Percentiles rank a stretch among this genome's conserved stretches.
These are phyloP conservation scores for Cyberlindnera veronae DNA, from an alignment of 805 yeast genomes.

Conservation along the genomic window DNA sequence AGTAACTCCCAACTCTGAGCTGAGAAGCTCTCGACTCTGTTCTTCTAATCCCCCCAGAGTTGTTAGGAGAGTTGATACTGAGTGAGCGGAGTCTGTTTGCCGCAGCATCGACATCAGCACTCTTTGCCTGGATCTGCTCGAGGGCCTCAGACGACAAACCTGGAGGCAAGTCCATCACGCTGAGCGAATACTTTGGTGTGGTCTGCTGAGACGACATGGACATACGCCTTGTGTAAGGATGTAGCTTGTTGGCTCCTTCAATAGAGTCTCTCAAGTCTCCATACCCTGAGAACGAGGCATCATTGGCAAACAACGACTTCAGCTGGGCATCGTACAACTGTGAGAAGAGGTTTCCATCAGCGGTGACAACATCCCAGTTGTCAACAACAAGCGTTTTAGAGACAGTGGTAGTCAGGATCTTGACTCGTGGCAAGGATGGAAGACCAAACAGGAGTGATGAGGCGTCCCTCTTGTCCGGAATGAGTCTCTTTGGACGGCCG, in stretches of 20 bases:
- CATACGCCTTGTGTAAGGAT: slow-evolving; percentile 13
- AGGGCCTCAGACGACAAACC: slow-evolving; percentile 12
- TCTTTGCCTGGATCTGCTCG: slow-evolving; percentile 8
- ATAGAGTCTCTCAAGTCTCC: slow-evolving; percentile 11
- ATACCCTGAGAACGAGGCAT: slow-evolving; percentile 9
- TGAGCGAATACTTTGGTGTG: slow-evolving; percentile 12
- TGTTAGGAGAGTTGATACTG: neutral
- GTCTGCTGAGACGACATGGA: slow-evolving; percentile 5
- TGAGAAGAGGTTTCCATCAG: neutral
- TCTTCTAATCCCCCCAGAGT: slow-evolving; percentile 3
- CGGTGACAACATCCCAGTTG: slow-evolving; percentile 15
- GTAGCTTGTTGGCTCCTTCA: slow-evolving; percentile 5
- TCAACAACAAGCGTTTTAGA: slow-evolving; percentile 13
- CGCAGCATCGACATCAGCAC: neutral
- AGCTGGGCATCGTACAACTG: slow-evolving; percentile 10
- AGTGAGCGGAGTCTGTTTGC: slow-evolving; percentile 1
- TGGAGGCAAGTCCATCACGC: slow-evolving; percentile 11
- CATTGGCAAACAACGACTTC: slow-evolving; percentile 4
- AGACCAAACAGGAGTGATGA: slow-evolving; percentile 63
- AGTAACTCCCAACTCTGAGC: slow-evolving; percentile 10
- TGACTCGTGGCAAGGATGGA: slow-evolving; percentile 69
- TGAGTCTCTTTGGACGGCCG: slow-evolving; percentile 67
- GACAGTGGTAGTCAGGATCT: slow-evolving; percentile 38
- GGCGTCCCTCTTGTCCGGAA: slow-evolving; percentile 52
- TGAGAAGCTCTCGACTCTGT: slow-evolving; percentile 7